phyloP scores from a whole-genome alignment of 169 alveolate species.

The Amoebophrya sp. region DNA sequence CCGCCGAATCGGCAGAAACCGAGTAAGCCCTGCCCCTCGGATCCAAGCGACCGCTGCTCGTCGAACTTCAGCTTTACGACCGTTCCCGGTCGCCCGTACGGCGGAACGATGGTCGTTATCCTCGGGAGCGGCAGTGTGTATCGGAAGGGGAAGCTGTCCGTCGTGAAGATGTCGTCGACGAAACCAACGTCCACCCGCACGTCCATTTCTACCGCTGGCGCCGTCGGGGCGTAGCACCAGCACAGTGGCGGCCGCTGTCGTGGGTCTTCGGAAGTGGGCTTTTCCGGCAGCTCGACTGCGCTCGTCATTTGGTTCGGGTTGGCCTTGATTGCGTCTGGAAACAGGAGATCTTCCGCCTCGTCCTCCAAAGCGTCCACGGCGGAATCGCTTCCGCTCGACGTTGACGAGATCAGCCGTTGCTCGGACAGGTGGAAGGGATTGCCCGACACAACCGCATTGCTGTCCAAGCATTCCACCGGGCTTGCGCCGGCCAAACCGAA shows the following conservation, averaged over 20 bases:
- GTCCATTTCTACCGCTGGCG: neutral
- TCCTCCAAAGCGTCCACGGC: neutral
- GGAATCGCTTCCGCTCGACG: neutral
- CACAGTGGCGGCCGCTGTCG: neutral
- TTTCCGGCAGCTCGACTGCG: neutral
- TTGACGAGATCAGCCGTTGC: neutral
- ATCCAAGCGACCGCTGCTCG: neutral
- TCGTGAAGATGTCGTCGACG: neutral
- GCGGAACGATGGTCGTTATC: neutral
- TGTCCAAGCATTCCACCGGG: neutral
- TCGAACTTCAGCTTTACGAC: neutral
- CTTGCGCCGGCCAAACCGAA: neutral
- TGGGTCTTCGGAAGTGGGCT: neutral
- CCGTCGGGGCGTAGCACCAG: neutral
- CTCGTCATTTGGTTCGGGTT: neutral
- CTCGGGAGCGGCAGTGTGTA: neutral
- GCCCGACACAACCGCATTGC: neutral
- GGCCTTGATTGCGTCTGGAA: neutral
- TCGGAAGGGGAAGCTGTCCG: neutral
- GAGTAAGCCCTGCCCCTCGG: neutral
- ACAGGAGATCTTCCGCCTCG: neutral
- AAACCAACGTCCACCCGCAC: neutral
- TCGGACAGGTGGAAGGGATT: neutral
- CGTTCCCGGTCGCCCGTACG: neutral
- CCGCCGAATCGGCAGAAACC: neutral